Evolutionary conservation across 2,329 filamentous ascomycete genomes (phyloP).

Genomic region (Colletotrichum falcatum): DNA sequence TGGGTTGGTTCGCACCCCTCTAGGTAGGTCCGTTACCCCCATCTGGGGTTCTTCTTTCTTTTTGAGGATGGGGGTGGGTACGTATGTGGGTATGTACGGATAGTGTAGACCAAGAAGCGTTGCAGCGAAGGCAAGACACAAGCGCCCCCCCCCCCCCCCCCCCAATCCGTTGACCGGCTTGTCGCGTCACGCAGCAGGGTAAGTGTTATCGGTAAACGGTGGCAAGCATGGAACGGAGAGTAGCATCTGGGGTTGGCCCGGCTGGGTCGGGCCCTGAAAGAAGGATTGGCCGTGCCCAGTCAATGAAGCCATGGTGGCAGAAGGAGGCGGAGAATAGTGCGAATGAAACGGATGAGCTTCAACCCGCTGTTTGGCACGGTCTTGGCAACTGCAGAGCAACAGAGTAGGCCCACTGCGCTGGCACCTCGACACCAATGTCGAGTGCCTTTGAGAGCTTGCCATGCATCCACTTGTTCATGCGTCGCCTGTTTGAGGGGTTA

Average conservation of each 20-base stretch:
- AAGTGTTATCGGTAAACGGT: constrained; percentile 27
- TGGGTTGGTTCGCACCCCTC: constrained; percentile 4
- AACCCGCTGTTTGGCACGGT: constrained; percentile 34
- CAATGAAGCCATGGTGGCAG: constrained; percentile 25
- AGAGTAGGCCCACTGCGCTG: constrained; percentile 34
- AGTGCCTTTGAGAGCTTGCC: neutral
- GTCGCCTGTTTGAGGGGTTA: neutral
- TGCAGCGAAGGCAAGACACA: neutral
- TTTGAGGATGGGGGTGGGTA: no score
- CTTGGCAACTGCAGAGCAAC: constrained; percentile 38
- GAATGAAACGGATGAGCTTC: constrained; percentile 41
- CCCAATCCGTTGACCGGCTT: neutral
- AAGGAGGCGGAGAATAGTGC: constrained; percentile 24
- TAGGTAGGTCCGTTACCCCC: neutral
- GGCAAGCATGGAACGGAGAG: constrained; percentile 11
- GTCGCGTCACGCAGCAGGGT: constrained; percentile 10
- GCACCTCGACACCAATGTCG: constrained; percentile 27
- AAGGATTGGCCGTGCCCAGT: constrained; percentile 38
- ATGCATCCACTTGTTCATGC: constrained; percentile 3
- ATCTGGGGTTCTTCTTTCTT: neutral
- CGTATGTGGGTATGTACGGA: no score
- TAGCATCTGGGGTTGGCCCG: constrained; percentile 36
- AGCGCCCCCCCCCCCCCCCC: neutral
- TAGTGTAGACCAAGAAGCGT: neutral
- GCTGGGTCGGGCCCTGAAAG: constrained; percentile 40